phyloP scores from a whole-genome alignment of 2,329 filamentous ascomycete genomes.

The Colletotrichum liaoningense region DNA sequence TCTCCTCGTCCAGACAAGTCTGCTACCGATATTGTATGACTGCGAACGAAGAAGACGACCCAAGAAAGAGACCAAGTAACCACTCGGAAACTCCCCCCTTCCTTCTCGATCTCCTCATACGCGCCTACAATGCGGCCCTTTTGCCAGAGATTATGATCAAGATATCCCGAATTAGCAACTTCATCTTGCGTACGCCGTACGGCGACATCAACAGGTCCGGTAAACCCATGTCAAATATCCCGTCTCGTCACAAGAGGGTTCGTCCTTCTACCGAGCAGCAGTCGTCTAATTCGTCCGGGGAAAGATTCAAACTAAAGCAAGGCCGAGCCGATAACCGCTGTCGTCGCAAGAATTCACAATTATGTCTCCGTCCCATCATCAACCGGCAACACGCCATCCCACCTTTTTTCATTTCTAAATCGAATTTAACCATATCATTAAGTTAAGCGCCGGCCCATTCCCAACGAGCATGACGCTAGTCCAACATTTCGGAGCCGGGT shows the following conservation, averaged over 20 bases:
- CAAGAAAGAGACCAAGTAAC: background rate
- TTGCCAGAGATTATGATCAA: background rate
- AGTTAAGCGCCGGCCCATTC: constrained; percentile 28
- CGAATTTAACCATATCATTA: constrained; percentile 19
- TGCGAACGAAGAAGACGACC: background rate
- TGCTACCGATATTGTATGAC: constrained; percentile 22
- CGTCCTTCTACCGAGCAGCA: background rate
- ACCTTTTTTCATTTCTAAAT: constrained; percentile 4
- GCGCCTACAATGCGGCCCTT: background rate
- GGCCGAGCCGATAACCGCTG: background rate
- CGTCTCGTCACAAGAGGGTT: background rate
- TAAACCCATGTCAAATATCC: background rate
- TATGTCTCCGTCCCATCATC: background rate
- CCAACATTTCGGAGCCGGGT: background rate
- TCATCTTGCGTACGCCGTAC: background rate
- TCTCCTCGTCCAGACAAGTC: constrained; percentile 22
- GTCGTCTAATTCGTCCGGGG: background rate
- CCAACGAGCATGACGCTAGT: constrained; percentile 23
- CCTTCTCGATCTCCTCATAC: background rate
- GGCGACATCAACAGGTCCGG: background rate
- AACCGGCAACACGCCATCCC: constrained; percentile 24
- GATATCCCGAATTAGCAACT: background rate
- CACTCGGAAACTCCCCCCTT: background rate
- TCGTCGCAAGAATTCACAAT: constrained; percentile 4
- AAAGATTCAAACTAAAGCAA: background rate